These are phyloP conservation scores for Dichomitus squalens DNA, from an alignment of 1,284 basidiomycete species.

Conservation along the genomic window DNA sequence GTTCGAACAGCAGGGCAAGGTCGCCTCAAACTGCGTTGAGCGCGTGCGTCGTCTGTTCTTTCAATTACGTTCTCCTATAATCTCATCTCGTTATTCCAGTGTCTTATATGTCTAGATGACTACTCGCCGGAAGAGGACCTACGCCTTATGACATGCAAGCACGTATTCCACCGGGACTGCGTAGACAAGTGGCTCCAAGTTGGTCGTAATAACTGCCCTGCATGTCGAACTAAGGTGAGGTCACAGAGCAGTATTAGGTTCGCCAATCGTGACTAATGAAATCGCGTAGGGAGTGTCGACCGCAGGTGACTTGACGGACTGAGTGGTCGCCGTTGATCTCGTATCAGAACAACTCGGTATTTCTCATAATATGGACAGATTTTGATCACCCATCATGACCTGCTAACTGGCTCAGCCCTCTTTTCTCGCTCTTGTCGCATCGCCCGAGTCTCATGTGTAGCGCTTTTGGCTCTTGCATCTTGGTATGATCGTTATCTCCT, in stretches of 20 bases:
- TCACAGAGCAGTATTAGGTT: not conserved
- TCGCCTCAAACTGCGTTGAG: constrained; percentile 79
- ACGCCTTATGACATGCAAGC: constrained; percentile 78
- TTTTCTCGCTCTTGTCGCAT: constrained; percentile 20
- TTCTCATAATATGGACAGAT: constrained; percentile 5
- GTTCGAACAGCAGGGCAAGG: constrained; percentile 59
- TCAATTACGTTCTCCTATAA: constrained; percentile 4
- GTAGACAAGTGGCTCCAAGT: constrained; percentile 88
- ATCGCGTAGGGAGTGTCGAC: constrained; percentile 28
- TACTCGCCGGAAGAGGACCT: constrained; percentile 76
- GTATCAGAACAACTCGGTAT: not conserved
- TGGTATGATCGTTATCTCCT: not conserved
- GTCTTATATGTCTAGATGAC: constrained; percentile 83
- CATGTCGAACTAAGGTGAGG: constrained; percentile 74
- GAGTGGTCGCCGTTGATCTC: not conserved
- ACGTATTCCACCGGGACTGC: constrained; percentile 84
- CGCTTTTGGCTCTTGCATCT: constrained; percentile 9
- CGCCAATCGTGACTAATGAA: not conserved
- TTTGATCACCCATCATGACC: constrained; percentile 1
- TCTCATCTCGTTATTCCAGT: constrained; percentile 41
- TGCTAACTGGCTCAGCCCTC: constrained; percentile 8
- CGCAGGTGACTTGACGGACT: constrained; percentile 12
- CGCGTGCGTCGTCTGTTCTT: constrained; percentile 49
- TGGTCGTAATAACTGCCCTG: constrained; percentile 88
- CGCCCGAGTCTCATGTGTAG: constrained; percentile 24